These are phyloP conservation scores for Agaricus bisporus DNA, from an alignment of 768 basidiomycete species.

Conservation along the genomic window DNA sequence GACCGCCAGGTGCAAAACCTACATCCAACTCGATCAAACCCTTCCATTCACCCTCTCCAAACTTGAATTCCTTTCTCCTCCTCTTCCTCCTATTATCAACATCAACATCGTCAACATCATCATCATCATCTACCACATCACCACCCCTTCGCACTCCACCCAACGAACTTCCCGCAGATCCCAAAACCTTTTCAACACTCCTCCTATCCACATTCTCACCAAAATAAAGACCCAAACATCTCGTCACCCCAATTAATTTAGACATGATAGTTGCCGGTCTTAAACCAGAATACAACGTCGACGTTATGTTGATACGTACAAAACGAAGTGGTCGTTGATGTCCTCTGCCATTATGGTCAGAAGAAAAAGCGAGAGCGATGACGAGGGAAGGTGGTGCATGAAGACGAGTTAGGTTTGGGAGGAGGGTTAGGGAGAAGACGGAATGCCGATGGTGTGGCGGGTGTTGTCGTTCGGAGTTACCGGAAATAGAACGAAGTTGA, in stretches of 20 bases:
- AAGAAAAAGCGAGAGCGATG: constrained; percentile 16
- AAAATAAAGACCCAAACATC: constrained; percentile 29
- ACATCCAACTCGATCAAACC: constrained; percentile 24
- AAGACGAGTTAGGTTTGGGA: constrained; percentile 33
- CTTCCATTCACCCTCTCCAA: constrained; percentile 14
- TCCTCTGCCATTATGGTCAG: constrained; percentile 9
- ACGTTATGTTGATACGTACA: constrained; percentile 34
- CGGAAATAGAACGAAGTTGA: too few species aligned
- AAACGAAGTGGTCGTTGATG: constrained; percentile 23
- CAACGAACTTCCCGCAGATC: constrained; percentile 32
- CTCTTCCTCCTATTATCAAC: constrained; percentile 7
- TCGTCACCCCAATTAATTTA: constrained; percentile 24
- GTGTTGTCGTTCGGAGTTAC: background rate
- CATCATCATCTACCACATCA: background rate
- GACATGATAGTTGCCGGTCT: constrained; percentile 36
- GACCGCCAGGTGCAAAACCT: constrained; percentile 18
- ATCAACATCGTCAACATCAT: background rate
- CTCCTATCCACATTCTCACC: constrained; percentile 34
- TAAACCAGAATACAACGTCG: constrained; percentile 39
- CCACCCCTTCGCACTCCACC: constrained; percentile 11
- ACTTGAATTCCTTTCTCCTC: constrained; percentile 10
- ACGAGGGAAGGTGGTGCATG: constrained; percentile 30
- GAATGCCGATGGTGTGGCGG: constrained; percentile 9
- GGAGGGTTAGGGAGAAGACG: constrained; percentile 15
- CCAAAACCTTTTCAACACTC: constrained; percentile 39